Base-by-base conservation (phyloP, 1,139 yeast species). In the Pichia sp. region DNA sequence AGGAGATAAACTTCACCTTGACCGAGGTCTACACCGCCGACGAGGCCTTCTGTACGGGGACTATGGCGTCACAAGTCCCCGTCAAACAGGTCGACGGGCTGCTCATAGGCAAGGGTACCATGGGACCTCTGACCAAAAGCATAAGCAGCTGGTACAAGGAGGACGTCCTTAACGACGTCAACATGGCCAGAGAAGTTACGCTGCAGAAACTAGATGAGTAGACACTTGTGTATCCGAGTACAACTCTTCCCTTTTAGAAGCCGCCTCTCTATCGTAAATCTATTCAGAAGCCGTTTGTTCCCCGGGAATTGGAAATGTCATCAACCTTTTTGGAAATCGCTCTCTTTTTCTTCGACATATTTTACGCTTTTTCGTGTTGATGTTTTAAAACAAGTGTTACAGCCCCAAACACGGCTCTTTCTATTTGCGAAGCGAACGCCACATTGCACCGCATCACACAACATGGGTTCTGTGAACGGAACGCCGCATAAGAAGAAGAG, bases 1-100 rank as follows among this genome's bases (percentile, higher is more conserved):
- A 48, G n/a, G 54, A 54, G 24, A 9, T 29, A 31, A 48, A 50
- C 24, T 50, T 54, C 48, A 43, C 51, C 27, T 34, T 47, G 7
- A 48, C 53, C 9, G 56, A 50, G 12, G 53, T 48, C 3, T 54
- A 54, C 38, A 48, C 47, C 12, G 56, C 56, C n/a, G 46, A 54
- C 38, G 54, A 50, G 49, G 54, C 52, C 2, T 54, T 54, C 14
- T 48, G 53, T 17, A 54, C 56, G 4, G 56, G 54, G 36, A 50
- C 56, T 12, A 48, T 50, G 45, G 53, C 56, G 10, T 54, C 56
- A 5, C 56, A 54, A 42, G 51, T 54, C 9, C 54, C 52, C 3
- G 54, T 50, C 6, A 54, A 47, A 17, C 45, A 41, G 12, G 34
- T 54, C 5, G 56, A 54, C 31, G 56, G 53, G 16, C 45, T 54